Evolutionary conservation across 768 basidiomycete species (phyloP).

Genomic region (Termitomyces sp.): DNA sequence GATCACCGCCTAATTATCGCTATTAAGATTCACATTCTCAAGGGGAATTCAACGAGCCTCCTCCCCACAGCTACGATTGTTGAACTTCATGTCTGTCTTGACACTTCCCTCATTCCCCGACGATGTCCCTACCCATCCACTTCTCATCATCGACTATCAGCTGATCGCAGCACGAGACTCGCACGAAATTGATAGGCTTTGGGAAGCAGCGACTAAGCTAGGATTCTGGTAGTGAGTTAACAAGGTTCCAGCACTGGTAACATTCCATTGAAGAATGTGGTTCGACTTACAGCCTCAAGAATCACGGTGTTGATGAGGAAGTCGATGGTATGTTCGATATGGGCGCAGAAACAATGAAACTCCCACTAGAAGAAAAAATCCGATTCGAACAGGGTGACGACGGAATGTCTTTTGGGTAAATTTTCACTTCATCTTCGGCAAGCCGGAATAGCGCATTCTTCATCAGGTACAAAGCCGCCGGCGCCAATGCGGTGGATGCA

Average conservation of each 20-base stretch:
- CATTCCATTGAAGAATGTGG: background rate
- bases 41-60: background rate
- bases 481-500: constrained; percentile 60
- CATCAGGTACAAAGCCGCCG: constrained; percentile 46
- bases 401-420: constrained; percentile 37
- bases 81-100: background rate
- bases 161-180: constrained; percentile 38
- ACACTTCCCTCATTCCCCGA: constrained; percentile 41
- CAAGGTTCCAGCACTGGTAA: too few species aligned
- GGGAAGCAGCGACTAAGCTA: constrained; percentile 52
- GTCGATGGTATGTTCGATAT: constrained; percentile 52
- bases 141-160: constrained; percentile 53
- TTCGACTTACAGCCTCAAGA: constrained; percentile 30
- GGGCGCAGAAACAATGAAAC: constrained; percentile 48
- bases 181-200: constrained; percentile 46
- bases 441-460: background rate
- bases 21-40: background rate
- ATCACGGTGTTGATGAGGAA: constrained; percentile 48
- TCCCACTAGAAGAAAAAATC: constrained; percentile 55
- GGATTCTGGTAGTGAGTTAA: constrained; percentile 68
- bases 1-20: background rate
- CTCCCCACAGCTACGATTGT: background rate
- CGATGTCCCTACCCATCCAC: constrained; percentile 48
- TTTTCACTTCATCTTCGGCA: background rate
- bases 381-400: constrained; percentile 54